A percentile compares a stretch with the other conserved stretches of the same genome.
phyloP scores from a whole-genome alignment of 768 basidiomycete genomes.

The Amanita thiersii region DNA sequence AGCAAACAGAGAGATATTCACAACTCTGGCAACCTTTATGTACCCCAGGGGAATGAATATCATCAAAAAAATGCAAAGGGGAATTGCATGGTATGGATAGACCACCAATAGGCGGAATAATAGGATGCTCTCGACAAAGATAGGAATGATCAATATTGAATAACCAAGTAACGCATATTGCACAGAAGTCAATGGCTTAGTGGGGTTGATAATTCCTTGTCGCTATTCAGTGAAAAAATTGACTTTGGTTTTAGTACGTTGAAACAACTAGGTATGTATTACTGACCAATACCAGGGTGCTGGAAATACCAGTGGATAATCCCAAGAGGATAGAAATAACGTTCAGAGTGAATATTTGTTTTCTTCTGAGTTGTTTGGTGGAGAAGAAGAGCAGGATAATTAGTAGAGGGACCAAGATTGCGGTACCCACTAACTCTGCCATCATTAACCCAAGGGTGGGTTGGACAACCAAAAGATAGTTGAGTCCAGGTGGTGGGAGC shows the following conservation, averaged over 20 bases:
- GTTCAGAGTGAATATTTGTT: slow-evolving; percentile 16
- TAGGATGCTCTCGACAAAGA: slow-evolving; percentile 18
- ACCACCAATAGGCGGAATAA: slow-evolving; percentile 15
- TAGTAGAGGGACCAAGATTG: slow-evolving; percentile 12
- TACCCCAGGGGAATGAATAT: slow-evolving; percentile 13
- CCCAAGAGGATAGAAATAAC: slow-evolving; percentile 14
- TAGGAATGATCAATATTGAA: slow-evolving; percentile 9
- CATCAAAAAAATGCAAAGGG: slow-evolving; percentile 5
- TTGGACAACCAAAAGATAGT: too few relatives aligned
- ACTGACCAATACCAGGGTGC: slow-evolving; percentile 9
- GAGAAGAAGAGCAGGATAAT: slow-evolving; percentile 16
- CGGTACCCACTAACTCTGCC: too few relatives aligned
- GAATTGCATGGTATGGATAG: slow-evolving; percentile 12
- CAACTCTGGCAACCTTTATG: slow-evolving; percentile 13
- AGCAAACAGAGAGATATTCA: slow-evolving; percentile 11
- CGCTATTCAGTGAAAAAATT: background rate
- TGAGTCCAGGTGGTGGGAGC: too few relatives aligned
- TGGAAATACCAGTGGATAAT: slow-evolving; percentile 1
- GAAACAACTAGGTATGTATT: too few relatives aligned
- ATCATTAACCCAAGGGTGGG: too few relatives aligned
- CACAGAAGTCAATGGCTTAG: background rate
- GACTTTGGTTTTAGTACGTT: slow-evolving; percentile 2
- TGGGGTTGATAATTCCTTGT: slow-evolving; percentile 1
- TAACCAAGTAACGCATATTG: slow-evolving; percentile 7
- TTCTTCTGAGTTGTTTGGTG: slow-evolving; percentile 10